These are phyloP conservation scores for Phylloboletellus chloephorus DNA, from an alignment of 1,284 basidiomycete species.

Conservation along the genomic window DNA sequence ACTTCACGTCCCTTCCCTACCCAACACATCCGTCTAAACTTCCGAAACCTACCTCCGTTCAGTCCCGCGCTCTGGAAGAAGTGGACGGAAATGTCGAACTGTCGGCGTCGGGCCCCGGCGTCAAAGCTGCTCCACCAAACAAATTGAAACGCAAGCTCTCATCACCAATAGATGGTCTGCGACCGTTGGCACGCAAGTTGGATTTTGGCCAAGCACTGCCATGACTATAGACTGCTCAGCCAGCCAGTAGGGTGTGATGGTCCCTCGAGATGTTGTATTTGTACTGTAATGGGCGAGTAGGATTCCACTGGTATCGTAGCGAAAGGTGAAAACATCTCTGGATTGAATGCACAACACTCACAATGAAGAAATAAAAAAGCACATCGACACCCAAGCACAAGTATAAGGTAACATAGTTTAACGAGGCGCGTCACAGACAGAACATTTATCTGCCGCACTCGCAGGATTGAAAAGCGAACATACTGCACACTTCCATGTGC, in stretches of 20 bases:
- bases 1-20: constrained; percentile 73
- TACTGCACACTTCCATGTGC: constrained; percentile 40
- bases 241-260: background rate
- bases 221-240: background rate
- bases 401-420: constrained; percentile 16
- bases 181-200: constrained; percentile 43
- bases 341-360: constrained; percentile 5
- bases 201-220: constrained; percentile 37
- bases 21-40: constrained; percentile 80
- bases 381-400: constrained; percentile 3
- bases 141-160: constrained; percentile 48
- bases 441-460: constrained; percentile 35
- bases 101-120: constrained; percentile 33
- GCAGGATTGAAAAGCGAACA: constrained; percentile 40
- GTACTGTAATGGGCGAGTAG: constrained; percentile 6
- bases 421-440: constrained; percentile 37
- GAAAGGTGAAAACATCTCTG: background rate
- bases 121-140: constrained; percentile 37
- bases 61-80: constrained; percentile 60
- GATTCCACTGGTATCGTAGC: background rate
- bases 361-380: constrained; percentile 19
- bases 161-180: constrained; percentile 33
- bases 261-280: constrained; percentile 1
- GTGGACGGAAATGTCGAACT: constrained; percentile 63
- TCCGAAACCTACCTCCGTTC: constrained; percentile 59